Percentiles rank a stretch among this genome's conserved stretches.
These are phyloP conservation scores for Bolboschoenoplectus hybrid DNA, from an alignment of 202 grass and related monocot species.

Conservation along the genomic window DNA sequence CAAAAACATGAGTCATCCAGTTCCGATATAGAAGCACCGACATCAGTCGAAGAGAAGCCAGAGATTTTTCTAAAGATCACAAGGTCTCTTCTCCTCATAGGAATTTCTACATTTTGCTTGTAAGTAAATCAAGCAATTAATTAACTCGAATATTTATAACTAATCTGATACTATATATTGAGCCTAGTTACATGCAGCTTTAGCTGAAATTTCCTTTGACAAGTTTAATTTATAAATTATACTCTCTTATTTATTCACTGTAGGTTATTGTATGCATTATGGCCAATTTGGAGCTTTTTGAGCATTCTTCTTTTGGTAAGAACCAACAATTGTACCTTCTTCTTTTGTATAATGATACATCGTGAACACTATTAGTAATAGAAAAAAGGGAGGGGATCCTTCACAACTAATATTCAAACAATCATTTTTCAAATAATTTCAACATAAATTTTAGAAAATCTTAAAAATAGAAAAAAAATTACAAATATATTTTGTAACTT, in stretches of 20 bases:
- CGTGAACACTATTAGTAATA: neutral
- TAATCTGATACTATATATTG: neutral
- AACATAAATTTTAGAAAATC: no score
- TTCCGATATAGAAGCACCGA: neutral
- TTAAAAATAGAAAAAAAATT: no score
- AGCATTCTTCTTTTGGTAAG: slow-evolving; percentile 27
- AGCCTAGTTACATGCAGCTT: neutral
- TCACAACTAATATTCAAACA: no score
- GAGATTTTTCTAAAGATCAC: slow-evolving; percentile 5
- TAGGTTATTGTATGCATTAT: slow-evolving; percentile 23
- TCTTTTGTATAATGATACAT: neutral
- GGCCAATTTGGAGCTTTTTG: slow-evolving; percentile 33
- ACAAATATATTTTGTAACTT: no score
- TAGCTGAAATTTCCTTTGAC: neutral
- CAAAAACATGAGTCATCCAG: neutral
- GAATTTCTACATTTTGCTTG: slow-evolving; percentile 35
- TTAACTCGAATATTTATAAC: neutral
- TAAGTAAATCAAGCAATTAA: neutral
- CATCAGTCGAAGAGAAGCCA: neutral
- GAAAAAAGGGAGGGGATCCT: no score
- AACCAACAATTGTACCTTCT: neutral
- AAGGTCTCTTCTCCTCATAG: neutral
- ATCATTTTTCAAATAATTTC: no score
- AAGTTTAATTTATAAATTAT: neutral
- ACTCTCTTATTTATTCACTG: neutral